Evolutionary conservation across 495 filamentous ascomycete genomes (phyloP), one percentile per base, ranked within the genome.

Genomic region (Aspergillus indologenus): DNA sequence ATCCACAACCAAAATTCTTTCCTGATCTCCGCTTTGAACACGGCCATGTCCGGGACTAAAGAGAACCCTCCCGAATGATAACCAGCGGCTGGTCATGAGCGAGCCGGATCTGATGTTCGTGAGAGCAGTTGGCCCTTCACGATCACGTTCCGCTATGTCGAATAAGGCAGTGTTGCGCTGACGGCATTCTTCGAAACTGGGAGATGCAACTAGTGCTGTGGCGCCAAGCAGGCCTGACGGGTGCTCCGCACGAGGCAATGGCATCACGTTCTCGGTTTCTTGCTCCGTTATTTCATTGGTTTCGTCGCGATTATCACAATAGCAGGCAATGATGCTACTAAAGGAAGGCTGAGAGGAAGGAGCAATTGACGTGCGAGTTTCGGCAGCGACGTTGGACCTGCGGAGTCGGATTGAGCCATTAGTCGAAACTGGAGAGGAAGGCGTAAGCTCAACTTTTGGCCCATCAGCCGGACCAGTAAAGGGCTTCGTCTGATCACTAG

Each of bases 41-140:
- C 90, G 88, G 22, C 89, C 87, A 57, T 95, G 88, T 18, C 91
- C 90, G 5, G 95, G 94, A 64, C 90, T 95, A 74, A 99, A 96
- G 9, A 99, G 83, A 0, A 98, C 92, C 54, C 92, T 86, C 15
- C 94, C 94, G 71, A 96, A 98, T 8, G 91, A 93, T 21, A 99
- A 81, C 92, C 93, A 98, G 58, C 85, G 83, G 69, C 85, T 88
- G 0, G 87, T 87, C 84, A 88, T 88, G 17, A 91, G 71, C 11
- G 88, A 87, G 34, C 87, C 90, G 5, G 92, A 91, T 14, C 91
- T 82, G 53, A 97, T 84, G 71, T 95, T 94, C 46, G 89, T 89
- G 56, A 88, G 85, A 0, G 89, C 84, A 17, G 84, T 81, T 8
- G 87, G 82, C 14, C 83, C 85, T 53, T 83, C 82, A 54, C 81